Conservation (phyloP, 164 flowering plant genomes). For the Dillenia turbinata region DNA sequence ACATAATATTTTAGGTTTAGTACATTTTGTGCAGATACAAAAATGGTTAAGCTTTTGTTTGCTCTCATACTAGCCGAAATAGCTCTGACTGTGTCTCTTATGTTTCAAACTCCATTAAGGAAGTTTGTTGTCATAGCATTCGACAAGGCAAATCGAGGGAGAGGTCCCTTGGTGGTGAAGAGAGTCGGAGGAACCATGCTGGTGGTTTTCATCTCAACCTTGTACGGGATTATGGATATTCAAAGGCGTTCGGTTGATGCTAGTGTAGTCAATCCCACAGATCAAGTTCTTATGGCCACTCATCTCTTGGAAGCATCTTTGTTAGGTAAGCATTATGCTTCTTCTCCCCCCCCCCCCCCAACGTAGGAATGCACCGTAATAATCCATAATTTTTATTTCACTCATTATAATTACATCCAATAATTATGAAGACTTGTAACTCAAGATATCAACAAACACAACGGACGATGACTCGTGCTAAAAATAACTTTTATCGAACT, state of each 20-base stretch:
- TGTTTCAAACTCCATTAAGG: slow-evolving; percentile 30
- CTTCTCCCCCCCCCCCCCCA: too few relatives aligned
- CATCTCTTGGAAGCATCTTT: slow-evolving; percentile 38
- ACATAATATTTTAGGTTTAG: background rate
- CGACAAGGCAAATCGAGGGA: slow-evolving; percentile 34
- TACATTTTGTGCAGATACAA: too few relatives aligned
- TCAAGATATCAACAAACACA: too few relatives aligned
- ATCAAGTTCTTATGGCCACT: slow-evolving; percentile 36
- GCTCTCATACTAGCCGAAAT: slow-evolving; percentile 27
- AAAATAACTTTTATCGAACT: too few relatives aligned
- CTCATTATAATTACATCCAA: too few relatives aligned
- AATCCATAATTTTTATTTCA: too few relatives aligned
- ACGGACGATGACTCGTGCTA: too few relatives aligned
- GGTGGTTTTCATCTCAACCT: slow-evolving; percentile 29
- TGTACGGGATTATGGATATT: slow-evolving; percentile 16
- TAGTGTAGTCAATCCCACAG: slow-evolving; percentile 35
- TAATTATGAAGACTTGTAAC: too few relatives aligned
- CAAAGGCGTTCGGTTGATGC: slow-evolving; percentile 28
- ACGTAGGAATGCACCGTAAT: too few relatives aligned
- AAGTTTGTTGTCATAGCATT: slow-evolving; percentile 23
- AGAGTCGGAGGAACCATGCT: slow-evolving; percentile 38
- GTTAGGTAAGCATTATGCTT: slow-evolving; percentile 38
- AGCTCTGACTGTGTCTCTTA: slow-evolving; percentile 23
- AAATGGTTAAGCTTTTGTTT: slow-evolving; percentile 39
- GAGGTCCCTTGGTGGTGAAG: slow-evolving; percentile 34